Evolutionary conservation across 2,329 filamentous ascomycete genomes (phyloP).

Genomic region (Nemania serpens): DNA sequence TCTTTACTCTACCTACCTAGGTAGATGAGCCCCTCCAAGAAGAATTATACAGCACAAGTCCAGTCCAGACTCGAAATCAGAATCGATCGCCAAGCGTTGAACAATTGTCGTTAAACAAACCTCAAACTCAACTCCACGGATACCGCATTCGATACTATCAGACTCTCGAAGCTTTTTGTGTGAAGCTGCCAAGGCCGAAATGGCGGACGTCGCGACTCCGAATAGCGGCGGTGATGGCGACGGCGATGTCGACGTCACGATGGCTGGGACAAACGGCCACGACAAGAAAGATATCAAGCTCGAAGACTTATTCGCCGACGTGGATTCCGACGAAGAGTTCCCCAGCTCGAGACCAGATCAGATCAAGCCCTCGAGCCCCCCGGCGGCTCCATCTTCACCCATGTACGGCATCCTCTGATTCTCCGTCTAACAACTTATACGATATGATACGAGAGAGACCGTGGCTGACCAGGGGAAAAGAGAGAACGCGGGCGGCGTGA

Average conservation of each 20-base stretch:
- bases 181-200: slow-evolving; percentile 43
- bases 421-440: too few relatives aligned
- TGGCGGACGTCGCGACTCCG: slow-evolving; percentile 41
- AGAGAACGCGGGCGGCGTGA: slow-evolving; percentile 43
- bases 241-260: slow-evolving; percentile 47
- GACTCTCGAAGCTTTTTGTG: slow-evolving; percentile 39
- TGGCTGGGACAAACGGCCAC: slow-evolving; percentile 43
- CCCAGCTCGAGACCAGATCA: slow-evolving; percentile 52
- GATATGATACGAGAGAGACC: too few relatives aligned
- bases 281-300: slow-evolving; percentile 56
- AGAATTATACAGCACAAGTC: neutral
- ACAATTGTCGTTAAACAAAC: neutral
- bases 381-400: slow-evolving; percentile 48
- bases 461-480: slow-evolving; percentile 37
- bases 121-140: slow-evolving; percentile 29
- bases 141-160: slow-evolving; percentile 53
- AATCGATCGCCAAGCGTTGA: neutral
- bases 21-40: slow-evolving; percentile 7
- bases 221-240: slow-evolving; percentile 40
- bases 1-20: neutral
- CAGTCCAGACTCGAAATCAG: too few relatives aligned
- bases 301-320: slow-evolving; percentile 63
- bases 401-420: slow-evolving; percentile 42
- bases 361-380: slow-evolving; percentile 49
- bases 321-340: slow-evolving; percentile 66